Evolutionary conservation across 2,329 filamentous ascomycete genomes (phyloP), one percentile per base, ranked within the genome.

Genomic region (Beauveria sp.): DNA sequence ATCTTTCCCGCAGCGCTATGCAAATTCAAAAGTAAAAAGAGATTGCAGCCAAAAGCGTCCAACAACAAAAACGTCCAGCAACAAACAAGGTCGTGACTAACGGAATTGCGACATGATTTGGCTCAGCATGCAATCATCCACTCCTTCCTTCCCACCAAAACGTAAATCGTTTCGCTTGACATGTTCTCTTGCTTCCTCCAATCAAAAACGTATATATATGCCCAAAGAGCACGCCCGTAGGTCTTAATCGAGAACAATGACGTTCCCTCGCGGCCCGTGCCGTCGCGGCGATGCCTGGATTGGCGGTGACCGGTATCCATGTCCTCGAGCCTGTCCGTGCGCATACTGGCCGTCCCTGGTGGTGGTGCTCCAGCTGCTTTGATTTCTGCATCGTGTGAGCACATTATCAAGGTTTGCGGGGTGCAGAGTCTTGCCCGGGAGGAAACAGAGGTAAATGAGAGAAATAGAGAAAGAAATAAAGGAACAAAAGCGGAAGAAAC

Each of bases 1-100:
- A 24, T 51, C n/a, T 52, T 59, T 58, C 46, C 48, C 56, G 56
- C 56, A 59, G 40, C 56, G 56, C 56, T 59, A 59, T 59, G 56
- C 56, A 58, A 58, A 58, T 41, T 26, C 5, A 22, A 8, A 43
- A 30, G 18, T 24, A 16, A 34, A 59, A 10, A 52, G 18, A 58
- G 16, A 30, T 14, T 18, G 34, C 37, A 44, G 16, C 20, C 30
- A 24, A 58, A 55, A 22, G 7, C 8, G 12, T 44, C 16, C 6
- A 43, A 16, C 14, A n/a, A n/a, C 50, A 46, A 28, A 44, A 14
- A 46, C n/a, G 10, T 6, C 9, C 18, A 22, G 5, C 18, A 46
- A 12, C 8, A 40, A 52, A 52, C 14, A 24, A 30, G 48, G 30
- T 26, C 20, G 37, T 52, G 28, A 52, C n/a, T 18, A 52, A 40